These are phyloP conservation scores for Pseudogymnoascus verrucosus DNA, from an alignment of 2,329 filamentous ascomycete genomes.

Conservation along the genomic window DNA sequence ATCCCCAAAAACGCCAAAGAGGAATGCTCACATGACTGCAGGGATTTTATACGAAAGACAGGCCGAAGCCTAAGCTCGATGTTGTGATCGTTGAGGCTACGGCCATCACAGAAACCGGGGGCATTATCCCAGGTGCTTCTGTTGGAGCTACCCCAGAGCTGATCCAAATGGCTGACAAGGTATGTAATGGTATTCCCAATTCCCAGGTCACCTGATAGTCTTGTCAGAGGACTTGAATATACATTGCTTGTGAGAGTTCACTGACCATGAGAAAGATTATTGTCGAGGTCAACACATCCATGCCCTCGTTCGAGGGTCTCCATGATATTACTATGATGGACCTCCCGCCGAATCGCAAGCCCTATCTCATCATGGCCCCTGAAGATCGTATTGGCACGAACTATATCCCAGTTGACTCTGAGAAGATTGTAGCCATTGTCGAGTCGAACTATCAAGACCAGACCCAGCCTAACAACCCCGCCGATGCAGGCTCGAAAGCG, in stretches of 20 bases:
- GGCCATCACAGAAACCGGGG: constrained; percentile 80
- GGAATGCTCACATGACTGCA: constrained; percentile 25
- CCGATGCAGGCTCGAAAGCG: constrained; percentile 61
- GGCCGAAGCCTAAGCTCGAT: constrained; percentile 62
- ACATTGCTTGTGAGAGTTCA: background rate
- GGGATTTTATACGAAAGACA: constrained; percentile 78
- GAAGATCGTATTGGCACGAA: constrained; percentile 80
- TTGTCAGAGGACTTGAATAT: background rate
- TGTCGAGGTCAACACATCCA: constrained; percentile 83
- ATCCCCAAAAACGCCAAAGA: background rate
- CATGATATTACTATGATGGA: constrained; percentile 91
- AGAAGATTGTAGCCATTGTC: constrained; percentile 76
- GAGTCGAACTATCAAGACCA: constrained; percentile 78
- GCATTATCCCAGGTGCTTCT: constrained; percentile 78
- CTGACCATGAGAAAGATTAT: constrained; percentile 51
- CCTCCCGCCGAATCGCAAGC: constrained; percentile 70
- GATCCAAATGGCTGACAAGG: constrained; percentile 84
- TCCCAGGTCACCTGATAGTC: background rate
- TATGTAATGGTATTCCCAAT: constrained; percentile 21
- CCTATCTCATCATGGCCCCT: constrained; percentile 75
- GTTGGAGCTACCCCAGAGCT: constrained; percentile 81
- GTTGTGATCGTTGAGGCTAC: constrained; percentile 80
- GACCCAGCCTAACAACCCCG: constrained; percentile 65
- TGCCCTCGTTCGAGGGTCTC: constrained; percentile 76
- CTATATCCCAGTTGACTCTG: constrained; percentile 75